Base-by-base conservation (phyloP, 768 basidiomycete species). In the Leucocoprinus birnbaumii region DNA sequence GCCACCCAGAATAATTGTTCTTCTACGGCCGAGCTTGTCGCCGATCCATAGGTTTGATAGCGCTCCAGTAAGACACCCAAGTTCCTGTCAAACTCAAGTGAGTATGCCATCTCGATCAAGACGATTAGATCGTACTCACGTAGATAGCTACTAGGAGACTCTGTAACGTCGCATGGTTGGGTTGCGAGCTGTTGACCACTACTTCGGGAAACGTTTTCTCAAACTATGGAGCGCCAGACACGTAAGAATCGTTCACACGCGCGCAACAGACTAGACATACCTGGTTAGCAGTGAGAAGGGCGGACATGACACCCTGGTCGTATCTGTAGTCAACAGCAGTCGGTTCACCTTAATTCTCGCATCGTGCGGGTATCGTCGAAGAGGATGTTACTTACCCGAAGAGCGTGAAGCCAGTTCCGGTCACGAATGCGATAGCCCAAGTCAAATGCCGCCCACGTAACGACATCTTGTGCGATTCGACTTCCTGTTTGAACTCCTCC, bases 231-330 rank as follows among this genome's bases (percentile, higher is more conserved):
- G 40, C 37, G 18, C 26, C 38, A 54, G 14, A 48, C 37, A 24
- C 40, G 24, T 34, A 22, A 9, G 21, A 13, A 14, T 22, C 42
- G 8, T 10, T 10, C n/a, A 35, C 48, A 10, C 16, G 38, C 38
- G 31, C 10, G 53, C 22, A 51, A 38, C 14, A 31, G 14, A 55
- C 5, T 13, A 13, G 14, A 3, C 51, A 48, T 21, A 80, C 80
- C 70, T 80, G 77, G 44, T 70, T 69, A 0, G 85, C 78, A 3
- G 79, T 84, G 47, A 87, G 66, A 19, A 86, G 69, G 16, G 84
- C 82, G n/a, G 79, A 80, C 84, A 87, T 84, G 27, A 86, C 85
- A 41, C 84, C 85, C 63, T 86, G 86, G 61, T 86, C 85, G 67
- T 85, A 86, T 24, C 82, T 83, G 9, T 24, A 19, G 22, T 13